These are phyloP conservation scores for Nicotiana noctiflora DNA, from an alignment of 257 asterid species.

Conservation along the genomic window DNA sequence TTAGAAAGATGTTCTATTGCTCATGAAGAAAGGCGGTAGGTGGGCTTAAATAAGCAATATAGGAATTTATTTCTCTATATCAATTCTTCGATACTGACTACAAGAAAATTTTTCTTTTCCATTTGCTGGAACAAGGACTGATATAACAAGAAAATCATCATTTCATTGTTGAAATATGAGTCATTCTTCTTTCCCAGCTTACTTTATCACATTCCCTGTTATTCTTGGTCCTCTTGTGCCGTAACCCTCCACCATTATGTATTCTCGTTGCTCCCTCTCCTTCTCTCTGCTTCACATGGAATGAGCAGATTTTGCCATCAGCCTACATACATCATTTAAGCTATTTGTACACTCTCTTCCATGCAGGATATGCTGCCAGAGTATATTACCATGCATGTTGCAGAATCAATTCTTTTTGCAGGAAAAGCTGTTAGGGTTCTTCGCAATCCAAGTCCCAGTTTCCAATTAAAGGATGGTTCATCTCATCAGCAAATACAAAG, in stretches of 20 bases:
- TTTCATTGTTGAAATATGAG: not conserved
- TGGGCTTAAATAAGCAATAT: not conserved
- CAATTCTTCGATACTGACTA: not conserved
- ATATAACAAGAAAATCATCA: not conserved
- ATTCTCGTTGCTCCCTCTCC: not conserved
- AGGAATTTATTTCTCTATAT: not conserved
- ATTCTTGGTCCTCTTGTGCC: not conserved
- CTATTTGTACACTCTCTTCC: slow-evolving; percentile 3
- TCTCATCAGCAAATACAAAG: slow-evolving; percentile 54
- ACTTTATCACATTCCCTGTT: not conserved
- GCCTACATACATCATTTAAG: slow-evolving; percentile 4
- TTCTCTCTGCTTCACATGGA: slow-evolving; percentile 1
- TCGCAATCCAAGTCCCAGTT: slow-evolving; percentile 79
- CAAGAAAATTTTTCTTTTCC: not conserved
- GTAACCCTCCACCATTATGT: not conserved
- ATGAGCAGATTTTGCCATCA: not conserved
- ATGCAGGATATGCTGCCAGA: slow-evolving; percentile 98
- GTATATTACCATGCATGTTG: slow-evolving; percentile 66
- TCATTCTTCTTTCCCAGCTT: not conserved
- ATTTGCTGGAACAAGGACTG: not conserved
- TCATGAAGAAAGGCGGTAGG: not conserved
- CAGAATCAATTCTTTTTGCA: slow-evolving; percentile 86
- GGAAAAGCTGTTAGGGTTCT: slow-evolving; percentile 97
- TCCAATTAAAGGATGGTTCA: slow-evolving; percentile 40
- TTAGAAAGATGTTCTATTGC: not conserved